Base-by-base conservation (phyloP, 371 early-diverging fungal genomes). In the Gilbertella persicaria region DNA sequence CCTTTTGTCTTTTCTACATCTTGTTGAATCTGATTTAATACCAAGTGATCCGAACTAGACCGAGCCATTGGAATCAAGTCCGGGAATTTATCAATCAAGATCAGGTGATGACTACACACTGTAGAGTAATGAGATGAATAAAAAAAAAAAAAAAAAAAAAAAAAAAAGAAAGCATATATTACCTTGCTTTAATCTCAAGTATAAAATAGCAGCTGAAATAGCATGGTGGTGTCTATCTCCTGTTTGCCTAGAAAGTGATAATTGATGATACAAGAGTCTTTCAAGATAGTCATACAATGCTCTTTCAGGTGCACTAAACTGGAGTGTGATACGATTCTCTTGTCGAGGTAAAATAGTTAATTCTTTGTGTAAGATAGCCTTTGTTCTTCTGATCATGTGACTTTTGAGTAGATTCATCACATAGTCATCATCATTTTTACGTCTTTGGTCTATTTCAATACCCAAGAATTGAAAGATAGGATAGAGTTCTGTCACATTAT, bases 201-300 rank as follows among this genome's bases (percentile, higher is more conserved):
- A 75, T 0, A 75, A 56, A 28, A 71, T 51, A 7, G 63, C 53
- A 0, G 75, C 40, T 0, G 65, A 55, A 0, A 62, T 41, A 3
- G 45, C 33, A 3, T 46, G 45, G 3, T 58, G 24, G 26, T 69
- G 59, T 4, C 36, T 36, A 25, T 55, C 50, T 1, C 55, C 64
- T 17, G 30, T 42, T 21, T 33, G 52, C 43, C 50, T 43, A n/a
- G 35, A n/a, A 0, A 38, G 16, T 20, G 10, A 20, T 16, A 66
- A 58, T 40, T 65, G 64, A 25, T 57, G 43, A 39, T 75, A 75
- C 2, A 71, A 41, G n/a, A 69, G 41, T 10, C 60, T 55, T 25
- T 75, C 75, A 7, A 75, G 37, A 28, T 75, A 75, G 33, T 75
- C 75, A 41, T 75, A 75, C 2, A 75, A 45, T 2, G 75, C 75